These are phyloP conservation scores for Daedalea quercina DNA, from an alignment of 768 basidiomycete species.

Conservation along the genomic window DNA sequence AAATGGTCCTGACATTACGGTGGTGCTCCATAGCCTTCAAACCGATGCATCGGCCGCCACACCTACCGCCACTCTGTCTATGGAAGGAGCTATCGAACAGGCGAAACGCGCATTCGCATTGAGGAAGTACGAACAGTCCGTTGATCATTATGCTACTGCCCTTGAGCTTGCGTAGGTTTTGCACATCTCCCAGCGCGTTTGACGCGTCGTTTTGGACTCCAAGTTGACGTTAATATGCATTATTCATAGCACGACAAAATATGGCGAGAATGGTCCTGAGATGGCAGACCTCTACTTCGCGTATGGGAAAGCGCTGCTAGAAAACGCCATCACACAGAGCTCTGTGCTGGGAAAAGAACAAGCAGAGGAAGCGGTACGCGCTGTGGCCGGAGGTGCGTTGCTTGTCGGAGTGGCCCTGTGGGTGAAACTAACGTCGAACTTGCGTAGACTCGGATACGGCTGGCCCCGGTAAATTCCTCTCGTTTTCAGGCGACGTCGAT, in stretches of 20 bases:
- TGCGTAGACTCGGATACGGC: constrained; percentile 27
- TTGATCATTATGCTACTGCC: constrained; percentile 78
- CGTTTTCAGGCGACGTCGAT: constrained; percentile 77
- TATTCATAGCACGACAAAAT: constrained; percentile 52
- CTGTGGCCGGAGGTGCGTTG: constrained; percentile 29
- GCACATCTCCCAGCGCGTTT: constrained; percentile 16
- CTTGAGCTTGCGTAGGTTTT: constrained; percentile 74
- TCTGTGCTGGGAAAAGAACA: constrained; percentile 90
- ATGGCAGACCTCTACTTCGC: constrained; percentile 84
- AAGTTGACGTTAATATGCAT: not conserved
- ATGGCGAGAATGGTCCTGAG: constrained; percentile 77
- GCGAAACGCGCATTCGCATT: constrained; percentile 88
- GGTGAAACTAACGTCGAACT: not conserved
- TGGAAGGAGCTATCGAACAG: constrained; percentile 63
- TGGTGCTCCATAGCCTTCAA: not conserved
- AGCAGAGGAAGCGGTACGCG: constrained; percentile 38
- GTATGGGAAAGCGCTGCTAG: constrained; percentile 90
- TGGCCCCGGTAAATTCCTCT: constrained; percentile 54
- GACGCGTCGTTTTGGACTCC: not conserved
- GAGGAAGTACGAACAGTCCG: constrained; percentile 78
- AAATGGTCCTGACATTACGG: not conserved
- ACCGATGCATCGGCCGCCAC: not conserved
- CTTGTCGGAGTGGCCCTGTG: not conserved
- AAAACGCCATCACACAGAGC: constrained; percentile 83
- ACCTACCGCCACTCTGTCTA: constrained; percentile 4